phyloP scores from a whole-genome alignment of 1,139 yeast species.

The Kazachstania sp. region DNA sequence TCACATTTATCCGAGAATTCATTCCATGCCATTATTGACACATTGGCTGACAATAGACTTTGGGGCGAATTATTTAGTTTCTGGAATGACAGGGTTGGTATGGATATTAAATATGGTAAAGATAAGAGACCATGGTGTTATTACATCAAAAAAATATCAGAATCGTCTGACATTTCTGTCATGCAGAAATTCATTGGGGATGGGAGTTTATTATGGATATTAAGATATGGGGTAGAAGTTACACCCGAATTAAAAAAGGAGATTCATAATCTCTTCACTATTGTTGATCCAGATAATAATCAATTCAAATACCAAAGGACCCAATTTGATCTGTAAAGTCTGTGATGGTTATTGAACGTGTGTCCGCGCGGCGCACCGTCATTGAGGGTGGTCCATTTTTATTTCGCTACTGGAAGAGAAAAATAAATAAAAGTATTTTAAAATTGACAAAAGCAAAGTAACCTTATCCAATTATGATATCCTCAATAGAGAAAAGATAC shows the following conservation, averaged over 20 bases:
- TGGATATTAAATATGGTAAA: constrained; percentile 7
- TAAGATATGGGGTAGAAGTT: constrained; percentile 17
- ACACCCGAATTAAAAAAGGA: constrained; percentile 1
- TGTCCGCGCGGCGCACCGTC: no score
- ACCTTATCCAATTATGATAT: no score
- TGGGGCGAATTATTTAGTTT: constrained; percentile 19
- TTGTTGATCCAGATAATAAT: constrained; percentile 8
- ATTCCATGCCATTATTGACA: constrained; percentile 12
- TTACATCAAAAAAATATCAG: constrained; percentile 14
- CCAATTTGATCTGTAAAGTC: constrained; percentile 5
- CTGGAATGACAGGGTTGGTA: constrained; percentile 16
- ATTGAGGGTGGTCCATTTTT: no score
- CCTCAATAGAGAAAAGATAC: neutral
- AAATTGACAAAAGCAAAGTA: no score
- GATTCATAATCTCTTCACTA: constrained; percentile 7
- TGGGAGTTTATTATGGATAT: constrained; percentile 24
- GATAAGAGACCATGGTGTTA: constrained; percentile 25
- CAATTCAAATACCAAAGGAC: constrained; percentile 6
- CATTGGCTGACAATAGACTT: constrained; percentile 14
- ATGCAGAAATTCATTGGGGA: constrained; percentile 16
- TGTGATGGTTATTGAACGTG: neutral
- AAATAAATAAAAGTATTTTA: no score
- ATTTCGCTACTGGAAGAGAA: no score
- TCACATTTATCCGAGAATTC: constrained; percentile 7
- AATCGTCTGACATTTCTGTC: constrained; percentile 11